Base-by-base conservation (phyloP, 495 filamentous ascomycete genomes). In the Penicillium manginii region DNA sequence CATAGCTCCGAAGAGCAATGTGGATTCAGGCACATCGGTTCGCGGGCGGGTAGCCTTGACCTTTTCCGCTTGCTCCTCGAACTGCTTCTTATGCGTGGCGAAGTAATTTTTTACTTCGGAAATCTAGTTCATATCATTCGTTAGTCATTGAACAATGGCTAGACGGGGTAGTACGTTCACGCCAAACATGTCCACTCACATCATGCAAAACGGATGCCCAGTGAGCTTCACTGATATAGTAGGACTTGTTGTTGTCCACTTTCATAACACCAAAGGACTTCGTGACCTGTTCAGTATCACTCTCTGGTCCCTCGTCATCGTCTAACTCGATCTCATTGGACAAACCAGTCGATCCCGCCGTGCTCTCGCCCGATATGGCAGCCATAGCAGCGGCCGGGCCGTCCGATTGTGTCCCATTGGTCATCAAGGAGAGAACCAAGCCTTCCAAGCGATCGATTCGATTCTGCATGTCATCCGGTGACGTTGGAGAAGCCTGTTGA, bases 381-480 rank as follows among this genome's bases (percentile, higher is more conserved):
- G 86, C 84, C 50, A 81, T 73, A 10, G 86, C 84, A 15, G 81
- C 91, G 9, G 86, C 75, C 2, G 83, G 85, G 47, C 87, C 85
- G 70, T 78, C 84, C 59, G 85, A 80, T 62, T 83, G 80, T n/a
- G 77, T 74, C 49, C 91, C 92, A 73, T 92, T 93, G 62, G 92
- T 93, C 94, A 99, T 98, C 73, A 99, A 78, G 3, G 91, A 96
- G 52, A 99, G 73, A 52, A 99, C 94, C 68, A 99, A 78, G 52
- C 93, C 90, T 83, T 99, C 94, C 63, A 99, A 76, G 62, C 94
- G 88, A 77, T 99, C 92, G 74, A 99, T 99, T 70, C 94, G 89
- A 67, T 93, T 96, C 76, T 99, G 94, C 94, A 99, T 99, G 73
- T 97, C 94, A 82, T 96, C 93, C 26, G 94, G 86, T 14, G 89